Evolutionary conservation across 2,329 filamentous ascomycete genomes (phyloP), one percentile per base, ranked within the genome.

Genomic region (Trichoderma endophyticum): DNA sequence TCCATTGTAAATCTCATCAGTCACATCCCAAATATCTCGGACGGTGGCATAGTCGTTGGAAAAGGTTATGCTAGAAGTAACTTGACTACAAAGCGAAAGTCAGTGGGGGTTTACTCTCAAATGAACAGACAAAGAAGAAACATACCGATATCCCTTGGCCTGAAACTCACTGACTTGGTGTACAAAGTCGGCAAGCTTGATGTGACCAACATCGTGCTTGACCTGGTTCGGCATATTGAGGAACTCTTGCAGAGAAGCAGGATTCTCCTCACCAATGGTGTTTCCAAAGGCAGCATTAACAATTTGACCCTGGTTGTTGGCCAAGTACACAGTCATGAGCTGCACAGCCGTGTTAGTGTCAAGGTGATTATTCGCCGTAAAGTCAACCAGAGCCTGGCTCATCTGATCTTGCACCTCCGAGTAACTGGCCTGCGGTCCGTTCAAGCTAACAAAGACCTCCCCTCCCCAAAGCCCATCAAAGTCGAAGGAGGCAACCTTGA

Each of bases 401-500:
- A 69, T 54, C 21, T 69, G 12, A 5, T 70, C 57, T 5, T 59
- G 43, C 12, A 57, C n/a, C 14, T 69, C 32, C 18, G 28, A n/a
- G 12, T 54, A 57, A 1, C 15, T 70, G n/a, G 68, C 68, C 28
- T 70, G 59, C 14, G 59, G n/a, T 18, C 39, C 59, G 4, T 70
- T 43, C 39, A 70, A 36, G 14, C 59, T 70, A 14, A 54, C 57
- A 28, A 64, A 64, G 30, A 70, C 34, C 21, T 63, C 59, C 14
- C 69, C 60, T 30, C 60, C 69, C 48, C 60, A 71, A 6, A 71
- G 43, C n/a, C 61, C 48, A 32, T 64, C 61, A 59, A 65, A 65
- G 32, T 64, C 64, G 86, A 73, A 71, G 0, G 79, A 76, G 18
- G 74, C 67, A 28, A 79, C 43, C 26, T 77, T 75, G 43, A 78